Evolutionary conservation across 805 yeast species (phyloP).

Genomic region (Cephaloascus albidus): DNA sequence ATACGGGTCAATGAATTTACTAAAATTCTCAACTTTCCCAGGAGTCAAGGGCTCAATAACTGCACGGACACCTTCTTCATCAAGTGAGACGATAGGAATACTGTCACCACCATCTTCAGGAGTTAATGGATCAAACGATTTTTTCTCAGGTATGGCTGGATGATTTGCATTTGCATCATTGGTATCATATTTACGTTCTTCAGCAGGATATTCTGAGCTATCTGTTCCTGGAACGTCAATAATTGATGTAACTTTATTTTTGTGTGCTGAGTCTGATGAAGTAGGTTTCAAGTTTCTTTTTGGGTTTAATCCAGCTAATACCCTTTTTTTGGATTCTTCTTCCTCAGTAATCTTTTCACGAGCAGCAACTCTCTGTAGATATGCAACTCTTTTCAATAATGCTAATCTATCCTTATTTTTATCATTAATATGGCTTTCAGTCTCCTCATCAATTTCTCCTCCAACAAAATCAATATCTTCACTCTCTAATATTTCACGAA

Average conservation of each 20-base stretch:
- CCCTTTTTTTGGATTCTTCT: conserved; percentile 27
- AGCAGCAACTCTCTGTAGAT: conserved; percentile 57
- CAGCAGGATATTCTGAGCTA: not conserved
- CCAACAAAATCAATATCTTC: conserved; percentile 15
- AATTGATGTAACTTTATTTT: conserved; percentile 5
- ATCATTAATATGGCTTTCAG: conserved; percentile 25
- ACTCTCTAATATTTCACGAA: conserved; percentile 41
- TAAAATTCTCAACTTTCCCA: conserved; percentile 20
- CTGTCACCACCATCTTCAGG: conserved; percentile 9
- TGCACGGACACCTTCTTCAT: conserved; percentile 31
- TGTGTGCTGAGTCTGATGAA: not conserved
- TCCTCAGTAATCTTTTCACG: conserved; percentile 31
- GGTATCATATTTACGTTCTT: not conserved
- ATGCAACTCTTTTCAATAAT: conserved; percentile 60
- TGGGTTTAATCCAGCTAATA: conserved; percentile 19
- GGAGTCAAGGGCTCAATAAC: conserved; percentile 29
- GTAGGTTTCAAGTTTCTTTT: not conserved
- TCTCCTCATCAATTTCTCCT: conserved; percentile 26
- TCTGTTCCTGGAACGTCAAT: conserved; percentile 4
- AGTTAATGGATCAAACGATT: not conserved
- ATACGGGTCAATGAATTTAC: conserved; percentile 73
- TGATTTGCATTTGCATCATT: not conserved
- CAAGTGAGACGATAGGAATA: conserved; percentile 33
- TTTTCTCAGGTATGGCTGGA: not conserved
- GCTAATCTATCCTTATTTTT: conserved; percentile 57